phyloP scores from a whole-genome alignment of 345 rosid genomes.

The Aethionema arabicum region DNA sequence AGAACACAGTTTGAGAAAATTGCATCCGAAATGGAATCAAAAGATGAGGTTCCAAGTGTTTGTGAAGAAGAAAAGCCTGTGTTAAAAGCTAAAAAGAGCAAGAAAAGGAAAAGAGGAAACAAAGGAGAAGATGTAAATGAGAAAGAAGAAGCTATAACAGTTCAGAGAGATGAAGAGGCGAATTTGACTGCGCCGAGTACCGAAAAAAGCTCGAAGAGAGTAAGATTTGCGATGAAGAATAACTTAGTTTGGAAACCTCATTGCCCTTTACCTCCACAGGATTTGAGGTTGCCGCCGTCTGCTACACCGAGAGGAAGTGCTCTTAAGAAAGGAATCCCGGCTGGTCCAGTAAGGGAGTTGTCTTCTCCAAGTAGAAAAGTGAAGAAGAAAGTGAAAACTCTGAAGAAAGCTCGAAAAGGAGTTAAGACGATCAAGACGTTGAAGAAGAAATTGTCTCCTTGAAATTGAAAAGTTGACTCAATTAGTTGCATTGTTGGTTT shows the following conservation, averaged over 20 bases:
- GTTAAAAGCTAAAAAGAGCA: constrained; percentile 40
- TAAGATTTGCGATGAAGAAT: constrained; percentile 80
- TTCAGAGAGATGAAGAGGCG: constrained; percentile 42
- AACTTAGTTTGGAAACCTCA: constrained; percentile 98
- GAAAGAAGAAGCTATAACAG: constrained; percentile 24
- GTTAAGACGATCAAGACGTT: constrained; percentile 51
- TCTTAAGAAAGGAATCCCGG: constrained; percentile 80
- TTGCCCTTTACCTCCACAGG: constrained; percentile 88
- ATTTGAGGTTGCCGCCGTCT: constrained; percentile 89
- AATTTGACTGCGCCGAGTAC: constrained; percentile 42
- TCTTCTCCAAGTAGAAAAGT: constrained; percentile 49
- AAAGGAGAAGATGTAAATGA: constrained; percentile 36
- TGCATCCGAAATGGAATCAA: constrained; percentile 65
- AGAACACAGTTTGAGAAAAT: constrained; percentile 87
- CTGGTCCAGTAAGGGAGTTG: constrained; percentile 81
- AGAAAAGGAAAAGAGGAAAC: constrained; percentile 80
- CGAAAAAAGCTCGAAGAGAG: constrained; percentile 81
- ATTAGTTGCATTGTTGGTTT: constrained; percentile 20
- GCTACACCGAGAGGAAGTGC: constrained; percentile 98
- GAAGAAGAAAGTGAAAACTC: constrained; percentile 54
- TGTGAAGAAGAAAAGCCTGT: constrained; percentile 43
- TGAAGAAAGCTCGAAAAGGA: constrained; percentile 51
- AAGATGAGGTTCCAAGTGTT: constrained; percentile 41
- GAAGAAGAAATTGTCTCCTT: constrained; percentile 53
- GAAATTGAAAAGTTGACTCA: background rate